phyloP scores from a whole-genome alignment of 495 filamentous ascomycete genomes.

The Aspergillus egyptiacus region DNA sequence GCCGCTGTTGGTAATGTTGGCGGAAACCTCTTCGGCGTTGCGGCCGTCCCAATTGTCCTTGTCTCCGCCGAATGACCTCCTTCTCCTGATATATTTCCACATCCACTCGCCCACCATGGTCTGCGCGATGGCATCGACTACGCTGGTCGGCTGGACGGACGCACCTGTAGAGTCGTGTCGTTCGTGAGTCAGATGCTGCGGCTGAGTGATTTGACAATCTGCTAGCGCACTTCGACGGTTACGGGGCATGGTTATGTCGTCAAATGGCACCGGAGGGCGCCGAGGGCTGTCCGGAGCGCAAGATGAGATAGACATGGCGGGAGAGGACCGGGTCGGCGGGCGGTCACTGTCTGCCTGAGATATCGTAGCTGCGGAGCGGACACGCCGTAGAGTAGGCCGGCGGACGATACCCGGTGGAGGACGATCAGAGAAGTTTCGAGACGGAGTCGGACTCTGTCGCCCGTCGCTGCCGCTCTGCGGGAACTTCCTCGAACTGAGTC shows the following conservation, averaged over 20 bases:
- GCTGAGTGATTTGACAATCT: conserved; percentile 19
- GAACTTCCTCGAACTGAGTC: conserved; percentile 78
- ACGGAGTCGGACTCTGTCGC: conserved; percentile 70
- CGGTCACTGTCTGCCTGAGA: conserved; percentile 44
- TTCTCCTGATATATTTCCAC: conserved; percentile 93
- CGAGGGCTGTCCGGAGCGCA: conserved; percentile 63
- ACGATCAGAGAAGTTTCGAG: conserved; percentile 39
- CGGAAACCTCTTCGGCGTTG: conserved; percentile 46
- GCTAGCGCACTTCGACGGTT: conserved; percentile 19
- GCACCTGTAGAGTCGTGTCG: conserved; percentile 52
- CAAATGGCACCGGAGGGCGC: conserved; percentile 64
- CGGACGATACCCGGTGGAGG: conserved; percentile 28
- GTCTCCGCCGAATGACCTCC: conserved; percentile 71
- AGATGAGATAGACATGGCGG: conserved; percentile 58
- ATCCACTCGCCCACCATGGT: conserved; percentile 99
- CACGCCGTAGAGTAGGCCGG: conserved; percentile 61
- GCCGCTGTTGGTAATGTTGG: conserved; percentile 50
- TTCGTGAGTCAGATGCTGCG: conserved; percentile 25
- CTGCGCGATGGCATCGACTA: conserved; percentile 96
- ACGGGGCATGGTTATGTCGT: conserved; percentile 60
- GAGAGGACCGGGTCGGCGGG: conserved; percentile 56
- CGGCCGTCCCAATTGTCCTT: conserved; percentile 53
- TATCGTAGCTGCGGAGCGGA: conserved; percentile 71
- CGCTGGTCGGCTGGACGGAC: conserved; percentile 62
- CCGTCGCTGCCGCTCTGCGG: conserved; percentile 70